phyloP scores from a whole-genome alignment of 2,329 filamentous ascomycete species.

The Sphaerulina populicola region DNA sequence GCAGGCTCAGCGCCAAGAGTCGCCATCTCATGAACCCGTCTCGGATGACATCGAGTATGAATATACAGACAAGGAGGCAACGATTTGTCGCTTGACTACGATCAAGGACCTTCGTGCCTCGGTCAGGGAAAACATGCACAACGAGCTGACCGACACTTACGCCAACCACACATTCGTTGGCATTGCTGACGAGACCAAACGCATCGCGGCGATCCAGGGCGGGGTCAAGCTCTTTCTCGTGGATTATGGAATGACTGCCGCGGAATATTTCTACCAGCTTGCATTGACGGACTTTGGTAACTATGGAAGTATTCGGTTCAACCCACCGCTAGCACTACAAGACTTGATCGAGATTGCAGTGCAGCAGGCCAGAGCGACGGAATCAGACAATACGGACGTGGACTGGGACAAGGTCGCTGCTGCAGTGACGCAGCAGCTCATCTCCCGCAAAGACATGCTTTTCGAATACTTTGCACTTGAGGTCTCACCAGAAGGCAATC shows the following conservation, averaged over 20 bases:
- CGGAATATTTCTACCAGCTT: conserved; percentile 92
- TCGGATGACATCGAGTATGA: conserved; percentile 60
- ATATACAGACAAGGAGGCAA: conserved; percentile 58
- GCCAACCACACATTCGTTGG: conserved; percentile 87
- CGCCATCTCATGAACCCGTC: conserved; percentile 27
- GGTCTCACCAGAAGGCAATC: conserved; percentile 66
- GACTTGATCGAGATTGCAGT: conserved; percentile 67
- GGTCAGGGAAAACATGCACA: conserved; percentile 75
- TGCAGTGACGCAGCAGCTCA: conserved; percentile 58
- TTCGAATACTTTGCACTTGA: conserved; percentile 86
- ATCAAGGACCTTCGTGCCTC: conserved; percentile 73
- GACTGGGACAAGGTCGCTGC: conserved; percentile 59
- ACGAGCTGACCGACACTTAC: conserved; percentile 77
- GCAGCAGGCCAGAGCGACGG: conserved; percentile 50
- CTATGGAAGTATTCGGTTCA: conserved; percentile 75
- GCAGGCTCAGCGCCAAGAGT: conserved; percentile 39
- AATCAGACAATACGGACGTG: conserved; percentile 45
- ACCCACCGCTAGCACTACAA: conserved; percentile 62
- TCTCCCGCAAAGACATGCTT: conserved; percentile 75
- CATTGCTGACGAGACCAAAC: conserved; percentile 75
- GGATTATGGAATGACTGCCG: conserved; percentile 78
- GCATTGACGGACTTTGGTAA: conserved; percentile 94
- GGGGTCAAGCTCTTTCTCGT: conserved; percentile 87
- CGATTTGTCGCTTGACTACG: conserved; percentile 68
- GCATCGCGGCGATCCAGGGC: conserved; percentile 85